Base-by-base conservation (phyloP, 345 rosid genomes). In the Populus davidiana region DNA sequence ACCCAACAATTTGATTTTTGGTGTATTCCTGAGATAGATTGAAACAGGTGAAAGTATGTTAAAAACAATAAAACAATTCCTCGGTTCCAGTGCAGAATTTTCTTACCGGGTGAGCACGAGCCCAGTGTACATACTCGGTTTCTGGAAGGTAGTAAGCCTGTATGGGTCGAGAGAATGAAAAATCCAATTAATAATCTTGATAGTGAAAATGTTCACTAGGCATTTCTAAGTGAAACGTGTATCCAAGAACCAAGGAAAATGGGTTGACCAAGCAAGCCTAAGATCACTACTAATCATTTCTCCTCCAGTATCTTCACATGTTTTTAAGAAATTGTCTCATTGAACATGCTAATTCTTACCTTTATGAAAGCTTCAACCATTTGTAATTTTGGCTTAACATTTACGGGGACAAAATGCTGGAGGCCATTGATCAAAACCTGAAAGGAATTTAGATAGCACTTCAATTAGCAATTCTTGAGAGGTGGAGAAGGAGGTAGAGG, bases 141-240 rank as follows among this genome's bases (percentile, higher is more conserved):
- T 93, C 97, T 1, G 99, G 98, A 27, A 96, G 92, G 84, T 96
- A 94, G 86, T 89, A 94, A 47, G 93, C 98, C 99, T 96, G 91
- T 77, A 74, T 21, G 43, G 64, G 74, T 35, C 21, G 16, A 69
- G n/a, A 64, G 23, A 69, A 8, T 17, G 75, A 54, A 10, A 52
- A 65, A 1, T 3, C 54, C n/a, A 21, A 56, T 76, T 76, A 69
- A 68, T 64, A 50, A 74, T 27, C 20, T 69, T 7, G 29, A 39
- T 17, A 10, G 49, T 13, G 61, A 52, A 16, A 14, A 47, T 27
- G 14, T 38, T 67, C 44, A 25, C 18, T 17, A 11, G 29, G 36
- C 31, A 68, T 35, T 54, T 77, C 52, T 18, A 76, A 44, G 25
- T 18, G 47, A 17, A 44, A 38, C 8, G 62, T 41, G 59, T 12